These are phyloP conservation scores for Venturia asperata DNA, from an alignment of 2,329 filamentous ascomycete genomes.

Conservation along the genomic window DNA sequence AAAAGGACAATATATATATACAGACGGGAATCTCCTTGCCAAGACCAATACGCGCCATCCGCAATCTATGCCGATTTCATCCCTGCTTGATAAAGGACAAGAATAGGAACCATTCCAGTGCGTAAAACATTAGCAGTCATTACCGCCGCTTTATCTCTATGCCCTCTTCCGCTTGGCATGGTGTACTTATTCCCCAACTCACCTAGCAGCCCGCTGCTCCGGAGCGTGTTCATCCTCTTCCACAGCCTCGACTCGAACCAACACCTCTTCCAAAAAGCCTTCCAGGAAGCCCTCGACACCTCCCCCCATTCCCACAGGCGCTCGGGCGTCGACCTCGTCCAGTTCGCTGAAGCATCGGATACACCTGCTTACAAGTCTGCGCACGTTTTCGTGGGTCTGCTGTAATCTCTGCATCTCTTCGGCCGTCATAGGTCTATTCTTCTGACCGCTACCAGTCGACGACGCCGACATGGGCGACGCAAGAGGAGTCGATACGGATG, in stretches of 20 bases:
- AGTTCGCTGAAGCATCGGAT: constrained; percentile 81
- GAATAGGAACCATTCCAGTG: neutral
- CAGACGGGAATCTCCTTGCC: neutral
- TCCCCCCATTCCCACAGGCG: constrained; percentile 88
- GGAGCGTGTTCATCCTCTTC: constrained; percentile 13
- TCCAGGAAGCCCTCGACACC: constrained; percentile 86
- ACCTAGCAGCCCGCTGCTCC: constrained; percentile 10
- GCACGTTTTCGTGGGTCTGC: constrained; percentile 74
- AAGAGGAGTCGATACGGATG: constrained; percentile 9
- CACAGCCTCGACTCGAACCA: constrained; percentile 77
- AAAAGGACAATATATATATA: neutral
- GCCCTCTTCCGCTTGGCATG: neutral
- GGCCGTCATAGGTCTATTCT: neutral
- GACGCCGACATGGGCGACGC: neutral
- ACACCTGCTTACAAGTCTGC: constrained; percentile 73
- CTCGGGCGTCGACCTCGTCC: constrained; percentile 76
- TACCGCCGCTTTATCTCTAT: neutral
- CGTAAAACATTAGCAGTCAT: constrained; percentile 11
- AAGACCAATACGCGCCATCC: neutral
- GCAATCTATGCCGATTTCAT: constrained; percentile 6
- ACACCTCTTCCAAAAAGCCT: constrained; percentile 84
- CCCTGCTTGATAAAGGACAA: neutral
- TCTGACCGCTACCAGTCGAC: constrained; percentile 1
- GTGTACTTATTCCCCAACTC: neutral
- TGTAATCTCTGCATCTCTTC: constrained; percentile 29